A percentile compares a stretch with the other conserved stretches of the same genome.
phyloP scores from a whole-genome alignment of 257 asterid genomes.

The Solanum raphanifolium region DNA sequence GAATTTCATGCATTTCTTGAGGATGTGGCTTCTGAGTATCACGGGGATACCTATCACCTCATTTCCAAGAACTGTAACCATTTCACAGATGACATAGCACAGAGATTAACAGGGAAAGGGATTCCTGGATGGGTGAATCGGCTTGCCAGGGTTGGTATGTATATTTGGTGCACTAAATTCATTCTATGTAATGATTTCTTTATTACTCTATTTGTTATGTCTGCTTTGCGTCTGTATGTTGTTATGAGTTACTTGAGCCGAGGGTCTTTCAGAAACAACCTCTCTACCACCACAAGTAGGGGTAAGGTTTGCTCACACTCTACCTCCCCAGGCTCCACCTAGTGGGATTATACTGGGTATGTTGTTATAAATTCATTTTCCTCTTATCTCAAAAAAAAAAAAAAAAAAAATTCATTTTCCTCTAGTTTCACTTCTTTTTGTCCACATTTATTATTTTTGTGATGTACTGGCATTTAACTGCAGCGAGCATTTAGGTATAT shows the following conservation, averaged over 20 bases:
- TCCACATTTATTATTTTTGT: background rate
- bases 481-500: background rate
- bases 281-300: background rate
- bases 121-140: constrained; percentile 52
- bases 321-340: background rate
- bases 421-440: background rate
- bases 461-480: background rate
- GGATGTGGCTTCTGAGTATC: constrained; percentile 41
- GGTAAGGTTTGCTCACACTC: background rate
- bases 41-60: constrained; percentile 47
- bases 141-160: constrained; percentile 19
- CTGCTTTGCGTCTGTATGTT: background rate
- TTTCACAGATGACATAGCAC: constrained; percentile 38
- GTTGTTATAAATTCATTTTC: background rate
- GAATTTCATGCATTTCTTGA: constrained; percentile 36
- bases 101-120: constrained; percentile 31
- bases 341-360: background rate
- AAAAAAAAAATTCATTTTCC: background rate
- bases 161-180: background rate
- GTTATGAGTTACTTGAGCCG: background rate
- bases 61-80: constrained; percentile 44
- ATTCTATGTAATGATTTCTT: background rate
- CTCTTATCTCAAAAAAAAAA: no score
- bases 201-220: background rate
- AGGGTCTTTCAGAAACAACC: background rate